Percentiles rank a stretch among this genome's conserved stretches.
Evolutionary conservation across 148 eudicot genomes (phyloP).

Genomic region (Nepenthes gracilis): DNA sequence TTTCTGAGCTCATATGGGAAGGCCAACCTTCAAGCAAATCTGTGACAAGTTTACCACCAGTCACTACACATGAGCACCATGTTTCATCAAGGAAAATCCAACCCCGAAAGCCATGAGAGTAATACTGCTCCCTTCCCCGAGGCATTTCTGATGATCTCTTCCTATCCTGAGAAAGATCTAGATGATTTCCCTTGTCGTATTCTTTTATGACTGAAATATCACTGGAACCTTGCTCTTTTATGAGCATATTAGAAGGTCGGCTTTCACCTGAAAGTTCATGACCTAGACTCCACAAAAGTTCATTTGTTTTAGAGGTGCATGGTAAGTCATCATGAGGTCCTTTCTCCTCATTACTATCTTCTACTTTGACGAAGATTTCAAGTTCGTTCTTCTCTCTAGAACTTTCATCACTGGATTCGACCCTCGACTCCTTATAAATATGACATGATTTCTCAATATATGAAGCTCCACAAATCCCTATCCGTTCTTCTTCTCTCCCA

Average conservation of each 20-base stretch:
- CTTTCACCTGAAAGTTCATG: constrained; percentile 16
- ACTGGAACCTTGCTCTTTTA: constrained; percentile 5
- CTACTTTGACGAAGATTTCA: constrained; percentile 1
- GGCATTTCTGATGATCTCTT: constrained; percentile 10
- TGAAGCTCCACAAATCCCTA: constrained; percentile 1
- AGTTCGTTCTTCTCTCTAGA: constrained; percentile 7
- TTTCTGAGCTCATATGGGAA: constrained; percentile 18
- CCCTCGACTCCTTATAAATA: constrained; percentile 1
- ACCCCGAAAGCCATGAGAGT: constrained; percentile 22
- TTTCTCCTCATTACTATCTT: constrained; percentile 8
- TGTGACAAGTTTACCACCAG: constrained; percentile 29
- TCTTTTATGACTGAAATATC: constrained; percentile 11
- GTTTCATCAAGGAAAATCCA: constrained; percentile 61
- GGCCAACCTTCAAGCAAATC: constrained; percentile 23
- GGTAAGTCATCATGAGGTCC: constrained; percentile 12
- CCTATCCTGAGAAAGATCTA: constrained; percentile 12
- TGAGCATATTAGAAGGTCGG: constrained; percentile 5
- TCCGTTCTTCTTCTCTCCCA: not conserved
- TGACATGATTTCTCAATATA: constrained; percentile 4
- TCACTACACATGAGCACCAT: constrained; percentile 35
- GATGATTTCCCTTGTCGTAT: constrained; percentile 13
- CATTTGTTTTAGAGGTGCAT: constrained; percentile 17
- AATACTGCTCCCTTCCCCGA: constrained; percentile 10
- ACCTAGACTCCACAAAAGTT: constrained; percentile 13
- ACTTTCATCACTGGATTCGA: constrained; percentile 6